Evolutionary conservation across 345 rosid species (phyloP).

Genomic region (Melaleuca quinquenervia): DNA sequence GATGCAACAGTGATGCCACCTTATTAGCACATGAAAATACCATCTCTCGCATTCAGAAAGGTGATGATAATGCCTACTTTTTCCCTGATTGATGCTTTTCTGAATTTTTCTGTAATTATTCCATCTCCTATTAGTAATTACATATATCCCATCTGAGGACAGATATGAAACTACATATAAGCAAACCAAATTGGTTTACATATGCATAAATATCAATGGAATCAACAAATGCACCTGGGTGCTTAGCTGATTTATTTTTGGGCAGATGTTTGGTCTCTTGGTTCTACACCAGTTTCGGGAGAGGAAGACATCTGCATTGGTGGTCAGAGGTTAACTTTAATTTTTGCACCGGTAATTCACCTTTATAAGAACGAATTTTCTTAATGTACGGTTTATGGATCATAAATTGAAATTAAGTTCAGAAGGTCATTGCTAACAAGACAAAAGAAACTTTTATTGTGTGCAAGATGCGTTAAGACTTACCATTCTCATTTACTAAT

Average conservation of each 20-base stretch:
- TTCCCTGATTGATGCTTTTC: neutral
- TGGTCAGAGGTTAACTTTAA: slow-evolving; percentile 50
- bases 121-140: neutral
- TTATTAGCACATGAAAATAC: slow-evolving; percentile 72
- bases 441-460: neutral
- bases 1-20: slow-evolving; percentile 54
- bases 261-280: slow-evolving; percentile 67
- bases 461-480: neutral
- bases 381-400: neutral
- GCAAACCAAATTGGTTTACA: neutral
- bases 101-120: neutral
- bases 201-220: neutral
- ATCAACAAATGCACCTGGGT: neutral
- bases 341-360: slow-evolving; percentile 64
- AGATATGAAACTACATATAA: neutral
- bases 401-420: neutral
- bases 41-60: slow-evolving; percentile 51
- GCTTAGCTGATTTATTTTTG: slow-evolving; percentile 10
- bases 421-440: neutral
- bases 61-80: slow-evolving; percentile 8
- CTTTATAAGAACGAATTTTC: neutral
- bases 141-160: neutral
- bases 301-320: slow-evolving; percentile 71
- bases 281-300: slow-evolving; percentile 53
- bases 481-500: neutral